These are phyloP conservation scores for Coemansia sp. DNA, from an alignment of 192 early-diverging fungal species.

Conservation along the genomic window DNA sequence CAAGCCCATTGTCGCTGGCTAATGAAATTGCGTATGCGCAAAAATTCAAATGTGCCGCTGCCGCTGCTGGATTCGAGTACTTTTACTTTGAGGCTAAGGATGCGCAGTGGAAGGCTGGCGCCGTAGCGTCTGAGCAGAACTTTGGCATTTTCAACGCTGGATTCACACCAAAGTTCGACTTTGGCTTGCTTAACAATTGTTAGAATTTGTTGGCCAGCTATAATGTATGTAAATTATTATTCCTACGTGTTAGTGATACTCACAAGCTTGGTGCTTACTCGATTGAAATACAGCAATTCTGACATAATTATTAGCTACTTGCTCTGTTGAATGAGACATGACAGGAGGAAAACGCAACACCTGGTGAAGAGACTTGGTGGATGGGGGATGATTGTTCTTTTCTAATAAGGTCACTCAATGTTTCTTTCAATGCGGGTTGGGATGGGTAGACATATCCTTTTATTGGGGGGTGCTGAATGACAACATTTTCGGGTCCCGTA, in stretches of 20 bases:
- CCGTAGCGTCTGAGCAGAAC: slow-evolving; percentile 32
- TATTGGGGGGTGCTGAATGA: background rate
- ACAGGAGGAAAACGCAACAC: background rate
- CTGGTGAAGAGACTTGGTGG: background rate
- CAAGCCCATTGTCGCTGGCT: slow-evolving; percentile 32
- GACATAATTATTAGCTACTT: background rate
- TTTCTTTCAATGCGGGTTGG: background rate
- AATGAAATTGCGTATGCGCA: slow-evolving; percentile 36
- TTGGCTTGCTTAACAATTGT: slow-evolving; percentile 27
- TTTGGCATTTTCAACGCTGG: slow-evolving; percentile 41
- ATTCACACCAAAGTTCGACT: slow-evolving; percentile 40
- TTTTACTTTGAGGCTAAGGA: slow-evolving; percentile 59
- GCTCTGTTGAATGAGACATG: background rate
- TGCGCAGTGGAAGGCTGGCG: slow-evolving; percentile 44
- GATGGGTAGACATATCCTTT: background rate
- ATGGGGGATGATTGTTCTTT: too few species aligned
- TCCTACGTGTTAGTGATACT: background rate
- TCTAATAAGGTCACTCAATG: background rate
- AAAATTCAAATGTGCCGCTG: slow-evolving; percentile 45
- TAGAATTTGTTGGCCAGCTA: background rate
- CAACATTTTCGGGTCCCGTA: background rate
- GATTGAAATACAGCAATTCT: background rate
- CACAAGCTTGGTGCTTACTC: background rate
- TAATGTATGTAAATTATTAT: background rate
- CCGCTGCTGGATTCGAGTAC: slow-evolving; percentile 27